phyloP scores from a whole-genome alignment of 2,329 filamentous ascomycete genomes.

The Fusarium tupiense region DNA sequence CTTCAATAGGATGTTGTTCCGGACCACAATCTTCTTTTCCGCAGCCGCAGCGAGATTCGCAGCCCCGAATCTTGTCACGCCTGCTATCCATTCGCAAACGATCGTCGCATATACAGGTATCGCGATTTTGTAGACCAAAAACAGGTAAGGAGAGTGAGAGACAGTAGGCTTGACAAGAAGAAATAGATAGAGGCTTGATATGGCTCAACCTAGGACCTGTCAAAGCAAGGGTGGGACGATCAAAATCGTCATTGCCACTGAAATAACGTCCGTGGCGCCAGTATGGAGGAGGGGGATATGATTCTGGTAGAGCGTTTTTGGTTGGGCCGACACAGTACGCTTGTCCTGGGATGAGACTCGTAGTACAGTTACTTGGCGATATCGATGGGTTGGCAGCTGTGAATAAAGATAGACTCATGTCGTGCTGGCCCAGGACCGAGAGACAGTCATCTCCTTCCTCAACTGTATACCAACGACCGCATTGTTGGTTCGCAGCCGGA shows the following conservation, averaged over 20 bases:
- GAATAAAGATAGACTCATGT: not conserved
- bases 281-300: not conserved
- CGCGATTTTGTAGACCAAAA: not conserved
- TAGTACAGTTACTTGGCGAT: not conserved
- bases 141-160: not conserved
- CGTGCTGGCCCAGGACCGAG: not conserved
- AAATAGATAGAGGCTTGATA: not conserved
- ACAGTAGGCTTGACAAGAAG: not conserved
- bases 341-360: not conserved
- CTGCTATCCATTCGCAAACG: not conserved
- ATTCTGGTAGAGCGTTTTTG: not conserved
- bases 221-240: not conserved
- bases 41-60: not conserved
- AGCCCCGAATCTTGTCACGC: fast-evolving
- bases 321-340: not conserved
- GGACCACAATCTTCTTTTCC: not conserved
- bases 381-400: not conserved
- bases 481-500: not conserved
- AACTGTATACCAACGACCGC: not conserved
- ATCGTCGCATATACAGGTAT: not conserved
- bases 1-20: not conserved
- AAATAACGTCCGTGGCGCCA: not conserved
- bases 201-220: not conserved
- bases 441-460: not conserved
- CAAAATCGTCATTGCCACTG: not conserved